Conservation (phyloP, 306 rosid species). For the Cotoneaster glaucophyllus region DNA sequence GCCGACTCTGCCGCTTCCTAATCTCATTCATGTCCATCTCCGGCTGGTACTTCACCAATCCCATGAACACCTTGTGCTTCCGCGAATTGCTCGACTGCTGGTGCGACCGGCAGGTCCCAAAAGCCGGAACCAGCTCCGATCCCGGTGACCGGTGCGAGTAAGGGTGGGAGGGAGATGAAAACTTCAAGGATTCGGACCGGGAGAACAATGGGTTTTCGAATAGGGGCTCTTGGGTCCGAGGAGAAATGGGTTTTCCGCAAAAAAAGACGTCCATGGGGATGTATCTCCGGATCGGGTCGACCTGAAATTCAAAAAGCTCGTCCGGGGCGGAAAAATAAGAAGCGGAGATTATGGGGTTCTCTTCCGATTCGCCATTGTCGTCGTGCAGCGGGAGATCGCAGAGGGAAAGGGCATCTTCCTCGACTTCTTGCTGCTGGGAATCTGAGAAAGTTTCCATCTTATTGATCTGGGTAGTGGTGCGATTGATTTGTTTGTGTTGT, state of each 20-base stretch:
- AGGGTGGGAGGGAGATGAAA: background rate
- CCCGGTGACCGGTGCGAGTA: background rate
- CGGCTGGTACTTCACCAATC: slow-evolving; percentile 28
- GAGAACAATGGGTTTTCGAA: background rate
- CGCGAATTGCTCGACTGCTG: background rate
- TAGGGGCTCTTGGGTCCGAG: background rate
- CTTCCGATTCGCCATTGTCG: background rate
- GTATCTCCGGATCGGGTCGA: background rate
- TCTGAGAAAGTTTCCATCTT: background rate
- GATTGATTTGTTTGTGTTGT: background rate
- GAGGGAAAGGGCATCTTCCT: slow-evolving; percentile 34
- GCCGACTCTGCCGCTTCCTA: slow-evolving; percentile 29
- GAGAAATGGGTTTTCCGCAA: slow-evolving; percentile 16
- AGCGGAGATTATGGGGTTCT: background rate
- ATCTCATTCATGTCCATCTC: slow-evolving; percentile 38
- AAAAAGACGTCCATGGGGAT: slow-evolving; percentile 6
- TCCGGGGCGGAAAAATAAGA: background rate
- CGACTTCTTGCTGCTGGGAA: background rate
- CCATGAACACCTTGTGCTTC: slow-evolving; percentile 33
- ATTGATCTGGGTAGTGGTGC: background rate
- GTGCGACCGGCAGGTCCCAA: slow-evolving; percentile 5
- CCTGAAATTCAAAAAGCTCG: slow-evolving; percentile 28
- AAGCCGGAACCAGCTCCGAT: background rate
- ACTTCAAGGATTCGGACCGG: slow-evolving; percentile 13
- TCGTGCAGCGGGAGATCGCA: slow-evolving; percentile 23